These are phyloP conservation scores for Rhodotorula babjevae DNA, from an alignment of 768 basidiomycete genomes.

Conservation along the genomic window DNA sequence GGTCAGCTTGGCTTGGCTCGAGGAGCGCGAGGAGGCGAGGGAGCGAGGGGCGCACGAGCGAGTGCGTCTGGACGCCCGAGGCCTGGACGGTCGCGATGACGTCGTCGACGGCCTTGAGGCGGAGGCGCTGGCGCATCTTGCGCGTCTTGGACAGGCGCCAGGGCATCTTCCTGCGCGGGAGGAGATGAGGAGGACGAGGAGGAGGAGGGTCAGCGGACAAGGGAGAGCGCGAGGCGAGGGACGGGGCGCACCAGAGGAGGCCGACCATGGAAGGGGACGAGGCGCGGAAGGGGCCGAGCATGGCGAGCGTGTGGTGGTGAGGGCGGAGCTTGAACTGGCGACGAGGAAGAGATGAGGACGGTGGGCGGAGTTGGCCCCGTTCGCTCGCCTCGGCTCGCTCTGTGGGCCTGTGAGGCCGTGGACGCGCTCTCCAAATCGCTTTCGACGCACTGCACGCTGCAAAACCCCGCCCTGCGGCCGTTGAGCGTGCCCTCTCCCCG, in stretches of 20 bases:
- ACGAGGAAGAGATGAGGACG: neutral
- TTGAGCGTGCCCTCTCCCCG: too few species aligned
- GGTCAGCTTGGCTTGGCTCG: neutral
- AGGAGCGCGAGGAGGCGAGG: neutral
- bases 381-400: neutral
- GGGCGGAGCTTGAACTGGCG: neutral
- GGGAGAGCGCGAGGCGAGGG: neutral
- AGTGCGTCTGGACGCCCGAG: conserved; percentile 70
- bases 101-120: conserved; percentile 85
- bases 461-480: too few species aligned
- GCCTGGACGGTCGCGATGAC: conserved; percentile 82
- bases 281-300: conserved; percentile 11
- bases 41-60: conserved; percentile 59
- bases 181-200: neutral
- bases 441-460: too few species aligned
- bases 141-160: conserved; percentile 87
- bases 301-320: neutral
- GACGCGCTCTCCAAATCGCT: too few species aligned
- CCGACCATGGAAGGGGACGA: conserved; percentile 8
- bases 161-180: conserved; percentile 71
- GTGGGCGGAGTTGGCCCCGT: too few species aligned
- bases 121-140: conserved; percentile 81
- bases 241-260: conserved; percentile 27
- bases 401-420: too few species aligned
- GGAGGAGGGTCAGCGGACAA: too few species aligned